Conservation (phyloP, 2,329 filamentous ascomycete species). For the Sarocladium kiliense region DNA sequence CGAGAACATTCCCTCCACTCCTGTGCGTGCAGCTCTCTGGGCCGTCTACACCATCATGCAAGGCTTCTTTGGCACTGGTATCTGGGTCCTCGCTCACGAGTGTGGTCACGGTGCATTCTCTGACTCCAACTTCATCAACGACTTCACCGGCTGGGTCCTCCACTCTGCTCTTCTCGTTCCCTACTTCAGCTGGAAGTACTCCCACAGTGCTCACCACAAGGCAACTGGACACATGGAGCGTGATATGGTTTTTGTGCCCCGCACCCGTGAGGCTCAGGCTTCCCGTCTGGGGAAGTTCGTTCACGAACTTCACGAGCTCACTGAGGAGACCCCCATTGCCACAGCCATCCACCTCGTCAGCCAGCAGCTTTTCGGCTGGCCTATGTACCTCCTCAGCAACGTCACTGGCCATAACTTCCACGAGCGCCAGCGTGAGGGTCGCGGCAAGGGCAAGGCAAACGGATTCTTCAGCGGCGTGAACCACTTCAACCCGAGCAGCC, state of each 20-base stretch:
- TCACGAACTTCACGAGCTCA: constrained; percentile 82
- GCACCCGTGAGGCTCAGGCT: constrained; percentile 79
- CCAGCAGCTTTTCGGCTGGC: constrained; percentile 93
- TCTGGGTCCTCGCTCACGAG: constrained; percentile 97
- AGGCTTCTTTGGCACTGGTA: constrained; percentile 85
- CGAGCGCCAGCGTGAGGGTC: constrained; percentile 84
- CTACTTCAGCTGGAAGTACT: constrained; percentile 99
- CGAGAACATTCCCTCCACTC: constrained; percentile 68
- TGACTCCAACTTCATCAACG: constrained; percentile 83
- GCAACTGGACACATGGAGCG: constrained; percentile 94
- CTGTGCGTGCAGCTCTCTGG: constrained; percentile 61
- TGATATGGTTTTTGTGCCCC: constrained; percentile 98
- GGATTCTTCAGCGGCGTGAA: constrained; percentile 78
- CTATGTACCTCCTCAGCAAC: constrained; percentile 84
- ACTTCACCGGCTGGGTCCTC: constrained; percentile 85
- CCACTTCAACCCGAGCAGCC: constrained; percentile 87
- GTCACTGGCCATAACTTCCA: constrained; percentile 96
- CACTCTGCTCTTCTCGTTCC: constrained; percentile 88
- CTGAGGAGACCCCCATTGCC: constrained; percentile 88
- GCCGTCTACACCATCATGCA: constrained; percentile 70
- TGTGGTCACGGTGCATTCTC: constrained; percentile 98
- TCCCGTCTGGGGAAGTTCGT: constrained; percentile 65
- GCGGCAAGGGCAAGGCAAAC: constrained; percentile 88
- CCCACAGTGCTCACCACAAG: constrained; percentile 99
- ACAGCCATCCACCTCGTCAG: constrained; percentile 68